Conservation (phyloP, 192 early-diverging fungal species). For the Rhizophagus clarus region DNA sequence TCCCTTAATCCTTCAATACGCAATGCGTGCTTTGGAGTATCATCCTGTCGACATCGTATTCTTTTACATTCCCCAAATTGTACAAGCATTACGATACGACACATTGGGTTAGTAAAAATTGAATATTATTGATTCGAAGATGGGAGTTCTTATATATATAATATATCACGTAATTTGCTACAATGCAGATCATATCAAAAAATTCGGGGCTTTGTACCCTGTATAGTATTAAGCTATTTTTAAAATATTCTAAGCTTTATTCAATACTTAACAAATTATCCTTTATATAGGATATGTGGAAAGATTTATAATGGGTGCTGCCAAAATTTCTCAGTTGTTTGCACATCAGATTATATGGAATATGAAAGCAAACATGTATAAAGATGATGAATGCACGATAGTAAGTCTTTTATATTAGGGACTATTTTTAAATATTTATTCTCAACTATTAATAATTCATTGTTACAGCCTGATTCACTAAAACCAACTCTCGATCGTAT, state of each 20-base stretch:
- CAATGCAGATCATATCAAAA: too few relatives aligned
- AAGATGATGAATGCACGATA: slow-evolving; percentile 45
- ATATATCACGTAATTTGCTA: too few relatives aligned
- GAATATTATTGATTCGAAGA: neutral
- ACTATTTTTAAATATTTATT: neutral
- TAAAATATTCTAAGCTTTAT: neutral
- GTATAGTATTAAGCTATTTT: too few relatives aligned
- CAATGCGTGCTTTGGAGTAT: slow-evolving; percentile 86
- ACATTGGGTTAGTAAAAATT: slow-evolving; percentile 37
- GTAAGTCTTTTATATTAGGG: slow-evolving; percentile 14
- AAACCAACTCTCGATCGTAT: slow-evolving; percentile 91
- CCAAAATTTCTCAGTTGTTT: slow-evolving; percentile 92
- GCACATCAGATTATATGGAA: slow-evolving; percentile 99
- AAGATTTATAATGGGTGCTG: slow-evolving; percentile 92
- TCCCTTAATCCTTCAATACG: slow-evolving; percentile 95
- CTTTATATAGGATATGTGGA: slow-evolving; percentile 83
- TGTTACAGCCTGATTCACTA: slow-evolving; percentile 70
- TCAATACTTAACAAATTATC: neutral
- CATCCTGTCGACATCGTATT: slow-evolving; percentile 94
- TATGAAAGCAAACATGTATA: slow-evolving; percentile 95
- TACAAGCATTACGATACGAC: slow-evolving; percentile 93
- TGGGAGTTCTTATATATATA: too few relatives aligned
- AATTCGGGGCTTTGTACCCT: too few relatives aligned
- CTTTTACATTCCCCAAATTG: slow-evolving; percentile 98
- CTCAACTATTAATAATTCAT: neutral